Evolutionary conservation across 108 stramenopile species (phyloP).

Genomic region (Aureococcus anophagefferens): DNA sequence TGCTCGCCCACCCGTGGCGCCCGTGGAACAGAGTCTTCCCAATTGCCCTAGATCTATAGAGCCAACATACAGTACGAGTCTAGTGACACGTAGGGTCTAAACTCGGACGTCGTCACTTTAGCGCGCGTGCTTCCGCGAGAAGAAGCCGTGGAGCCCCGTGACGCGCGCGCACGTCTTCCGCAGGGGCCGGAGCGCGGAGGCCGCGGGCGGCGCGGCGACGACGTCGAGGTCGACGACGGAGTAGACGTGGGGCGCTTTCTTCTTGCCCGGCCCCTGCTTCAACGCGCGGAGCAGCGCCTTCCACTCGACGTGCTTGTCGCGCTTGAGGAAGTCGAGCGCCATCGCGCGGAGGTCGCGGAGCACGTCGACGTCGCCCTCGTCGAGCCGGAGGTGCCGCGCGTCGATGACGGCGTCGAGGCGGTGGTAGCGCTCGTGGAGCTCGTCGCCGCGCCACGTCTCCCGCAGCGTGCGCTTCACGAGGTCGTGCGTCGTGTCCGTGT

Average conservation of each 20-base stretch:
- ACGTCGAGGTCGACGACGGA: not conserved
- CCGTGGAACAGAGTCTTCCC: too few species aligned
- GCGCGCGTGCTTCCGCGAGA: not conserved
- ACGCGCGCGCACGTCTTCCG: not conserved
- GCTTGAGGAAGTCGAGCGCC: not conserved
- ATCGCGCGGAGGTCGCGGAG: not conserved
- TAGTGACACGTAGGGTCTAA: too few species aligned
- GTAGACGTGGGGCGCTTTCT: not conserved
- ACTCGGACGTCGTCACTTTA: too few species aligned
- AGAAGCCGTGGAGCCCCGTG: not conserved
- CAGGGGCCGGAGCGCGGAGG: not conserved
- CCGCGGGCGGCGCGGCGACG: not conserved
- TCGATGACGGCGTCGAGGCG: not conserved
- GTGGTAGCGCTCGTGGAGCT: not conserved
- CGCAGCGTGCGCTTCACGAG: not conserved
- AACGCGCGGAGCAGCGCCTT: not conserved
- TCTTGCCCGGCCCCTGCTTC: not conserved
- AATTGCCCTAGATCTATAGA: too few species aligned
- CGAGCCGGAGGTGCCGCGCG: not conserved
- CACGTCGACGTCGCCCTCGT: not conserved
- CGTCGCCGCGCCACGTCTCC: not conserved
- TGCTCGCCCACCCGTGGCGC: too few species aligned
- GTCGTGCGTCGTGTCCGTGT: not conserved
- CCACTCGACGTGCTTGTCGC: not conserved
- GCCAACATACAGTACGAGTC: too few species aligned